These are phyloP conservation scores for Pyricularia sp. DNA, from an alignment of 2,329 filamentous ascomycete species.

Conservation along the genomic window DNA sequence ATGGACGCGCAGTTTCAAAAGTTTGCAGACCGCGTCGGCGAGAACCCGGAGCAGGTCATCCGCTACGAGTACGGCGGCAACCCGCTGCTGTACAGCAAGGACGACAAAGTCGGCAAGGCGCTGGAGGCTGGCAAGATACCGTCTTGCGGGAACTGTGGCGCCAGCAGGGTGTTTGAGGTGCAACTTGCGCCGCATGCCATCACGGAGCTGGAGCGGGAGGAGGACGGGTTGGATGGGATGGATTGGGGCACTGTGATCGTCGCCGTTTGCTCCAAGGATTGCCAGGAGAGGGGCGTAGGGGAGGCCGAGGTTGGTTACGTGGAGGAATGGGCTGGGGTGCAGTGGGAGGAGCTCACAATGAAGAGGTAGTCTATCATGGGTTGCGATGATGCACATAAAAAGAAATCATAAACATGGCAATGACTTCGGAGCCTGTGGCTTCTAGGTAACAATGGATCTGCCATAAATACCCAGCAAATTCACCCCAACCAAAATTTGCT, in stretches of 20 bases:
- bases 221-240: slow-evolving; percentile 69
- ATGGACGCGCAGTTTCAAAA: slow-evolving; percentile 69
- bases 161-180: slow-evolving; percentile 70
- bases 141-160: slow-evolving; percentile 63
- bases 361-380: slow-evolving; percentile 13
- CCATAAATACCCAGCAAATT: background rate
- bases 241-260: slow-evolving; percentile 94
- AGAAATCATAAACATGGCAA: background rate
- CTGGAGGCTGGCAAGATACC: slow-evolving; percentile 49
- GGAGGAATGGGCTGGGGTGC: slow-evolving; percentile 96
- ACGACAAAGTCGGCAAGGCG: slow-evolving; percentile 57
- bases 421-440: background rate
- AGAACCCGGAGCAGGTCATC: slow-evolving; percentile 74
- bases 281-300: slow-evolving; percentile 44
- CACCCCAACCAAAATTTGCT: background rate
- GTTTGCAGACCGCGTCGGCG: slow-evolving; percentile 63
- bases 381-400: background rate
- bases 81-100: slow-evolving; percentile 69
- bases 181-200: slow-evolving; percentile 90
- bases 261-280: slow-evolving; percentile 72
- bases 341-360: slow-evolving; percentile 71
- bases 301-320: slow-evolving; percentile 60
- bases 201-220: slow-evolving; percentile 69
- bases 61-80: slow-evolving; percentile 64
- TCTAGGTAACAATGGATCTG: background rate